Evolutionary conservation across 495 filamentous ascomycete genomes (phyloP).

Genomic region (Sporormia fimetaria): DNA sequence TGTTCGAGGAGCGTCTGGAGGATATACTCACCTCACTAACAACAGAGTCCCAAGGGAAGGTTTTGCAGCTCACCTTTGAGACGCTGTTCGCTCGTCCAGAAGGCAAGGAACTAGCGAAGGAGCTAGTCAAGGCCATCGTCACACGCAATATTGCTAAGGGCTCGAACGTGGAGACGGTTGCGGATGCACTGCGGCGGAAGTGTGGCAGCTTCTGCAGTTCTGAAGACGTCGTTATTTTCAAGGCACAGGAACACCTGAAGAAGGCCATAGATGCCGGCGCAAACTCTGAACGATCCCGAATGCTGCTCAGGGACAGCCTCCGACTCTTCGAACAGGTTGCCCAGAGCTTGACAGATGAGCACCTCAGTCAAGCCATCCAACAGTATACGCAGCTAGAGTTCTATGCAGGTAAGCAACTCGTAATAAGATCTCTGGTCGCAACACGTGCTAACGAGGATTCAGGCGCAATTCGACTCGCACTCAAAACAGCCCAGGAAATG

Average conservation of each 20-base stretch:
- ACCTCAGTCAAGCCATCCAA: conserved; percentile 62
- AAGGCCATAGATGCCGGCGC: conserved; percentile 65
- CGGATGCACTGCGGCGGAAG: conserved; percentile 76
- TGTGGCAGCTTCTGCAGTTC: conserved; percentile 96
- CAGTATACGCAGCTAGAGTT: conserved; percentile 73
- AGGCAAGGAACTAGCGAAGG: conserved; percentile 87
- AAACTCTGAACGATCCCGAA: conserved; percentile 65
- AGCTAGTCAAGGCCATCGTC: conserved; percentile 94
- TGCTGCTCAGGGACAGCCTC: conserved; percentile 77
- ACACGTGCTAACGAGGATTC: conserved; percentile 4
- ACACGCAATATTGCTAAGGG: conserved; percentile 93
- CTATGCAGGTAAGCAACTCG: conserved; percentile 49
- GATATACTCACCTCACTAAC: conserved; percentile 80
- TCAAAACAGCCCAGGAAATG: conserved; percentile 65
- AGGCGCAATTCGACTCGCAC: conserved; percentile 80
- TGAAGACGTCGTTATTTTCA: conserved; percentile 95
- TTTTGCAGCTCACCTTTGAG: conserved; percentile 71
- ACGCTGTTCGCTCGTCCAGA: conserved; percentile 63
- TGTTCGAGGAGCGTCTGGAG: conserved; percentile 83
- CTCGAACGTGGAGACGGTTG: conserved; percentile 92
- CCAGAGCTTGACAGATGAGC: conserved; percentile 63
- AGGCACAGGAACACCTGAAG: conserved; percentile 89
- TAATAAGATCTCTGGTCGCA: neutral
- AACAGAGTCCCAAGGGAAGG: conserved; percentile 50
- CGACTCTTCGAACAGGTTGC: conserved; percentile 81